Evolutionary conservation across 2,329 filamentous ascomycete species (phyloP).

Genomic region (Diplodia seriata): DNA sequence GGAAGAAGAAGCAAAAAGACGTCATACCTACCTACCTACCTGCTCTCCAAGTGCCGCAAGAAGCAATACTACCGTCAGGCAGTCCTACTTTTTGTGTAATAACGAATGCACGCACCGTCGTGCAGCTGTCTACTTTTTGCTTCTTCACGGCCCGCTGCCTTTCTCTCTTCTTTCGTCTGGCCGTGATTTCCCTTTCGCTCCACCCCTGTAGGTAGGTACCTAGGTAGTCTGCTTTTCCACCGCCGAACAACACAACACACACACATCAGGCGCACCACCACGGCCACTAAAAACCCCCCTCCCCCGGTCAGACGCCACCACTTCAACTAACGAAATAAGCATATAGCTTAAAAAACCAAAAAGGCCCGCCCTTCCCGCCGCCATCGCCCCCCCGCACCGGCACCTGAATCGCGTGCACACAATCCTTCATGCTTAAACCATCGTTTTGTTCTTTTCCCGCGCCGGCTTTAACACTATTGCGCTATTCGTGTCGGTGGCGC

Average conservation of each 20-base stretch:
- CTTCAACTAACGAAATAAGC: not conserved
- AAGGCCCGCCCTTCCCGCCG: not conserved
- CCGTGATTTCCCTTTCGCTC: too few relatives aligned
- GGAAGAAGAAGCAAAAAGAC: not conserved
- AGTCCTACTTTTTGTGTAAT: not conserved
- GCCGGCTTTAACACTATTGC: too few relatives aligned
- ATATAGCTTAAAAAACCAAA: not conserved
- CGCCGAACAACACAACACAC: not conserved
- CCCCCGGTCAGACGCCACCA: too few relatives aligned
- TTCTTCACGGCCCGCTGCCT: not conserved
- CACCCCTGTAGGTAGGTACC: not conserved
- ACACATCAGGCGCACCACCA: not conserved
- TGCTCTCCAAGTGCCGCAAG: too few relatives aligned
- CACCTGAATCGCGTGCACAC: too few relatives aligned
- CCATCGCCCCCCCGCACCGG: not conserved
- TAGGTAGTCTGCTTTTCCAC: not conserved
- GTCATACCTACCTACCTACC: not conserved
- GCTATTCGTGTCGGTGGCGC: too few relatives aligned
- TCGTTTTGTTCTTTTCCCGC: too few relatives aligned
- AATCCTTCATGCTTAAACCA: not conserved
- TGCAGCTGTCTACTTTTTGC: not conserved
- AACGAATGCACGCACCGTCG: not conserved
- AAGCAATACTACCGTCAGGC: not conserved
- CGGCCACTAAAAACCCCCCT: too few relatives aligned
- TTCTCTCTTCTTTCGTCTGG: too few relatives aligned